Evolutionary conservation across 169 alveolate species (phyloP).

Genomic region (Theileria orientalis): DNA sequence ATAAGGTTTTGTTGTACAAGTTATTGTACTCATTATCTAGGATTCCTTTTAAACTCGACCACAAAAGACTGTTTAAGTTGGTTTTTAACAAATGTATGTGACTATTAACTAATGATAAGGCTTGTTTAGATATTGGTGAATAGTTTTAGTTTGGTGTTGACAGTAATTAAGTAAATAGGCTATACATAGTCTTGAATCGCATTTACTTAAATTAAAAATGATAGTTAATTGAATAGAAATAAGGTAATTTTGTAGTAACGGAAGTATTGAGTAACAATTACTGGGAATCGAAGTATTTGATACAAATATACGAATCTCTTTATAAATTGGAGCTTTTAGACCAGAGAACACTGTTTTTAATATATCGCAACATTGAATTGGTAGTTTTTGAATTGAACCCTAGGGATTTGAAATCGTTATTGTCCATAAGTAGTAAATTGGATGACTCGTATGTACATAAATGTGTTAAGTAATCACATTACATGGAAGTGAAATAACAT

Average conservation of each 20-base stretch:
- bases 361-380: constrained; percentile 9
- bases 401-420: neutral
- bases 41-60: constrained; percentile 24
- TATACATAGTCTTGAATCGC: too few relatives aligned
- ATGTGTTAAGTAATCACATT: neutral
- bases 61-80: neutral
- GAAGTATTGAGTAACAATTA: constrained; percentile 1
- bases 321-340: constrained; percentile 12
- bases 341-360: neutral
- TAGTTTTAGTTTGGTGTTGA: neutral
- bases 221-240: neutral
- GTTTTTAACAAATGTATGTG: neutral
- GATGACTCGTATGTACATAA: constrained; percentile 5
- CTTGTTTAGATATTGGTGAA: neutral
- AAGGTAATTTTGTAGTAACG: neutral
- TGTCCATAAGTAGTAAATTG: constrained; percentile 9
- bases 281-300: constrained; percentile 26
- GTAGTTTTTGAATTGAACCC: constrained; percentile 1
- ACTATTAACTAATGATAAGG: too few relatives aligned
- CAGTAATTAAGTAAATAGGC: too few relatives aligned
- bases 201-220: neutral
- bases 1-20: constrained; percentile 40
- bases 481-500: too few relatives aligned
- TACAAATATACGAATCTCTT: neutral
- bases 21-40: constrained; percentile 20